Base-by-base conservation (phyloP, 768 basidiomycete species). In the Boletus rex-veris region DNA sequence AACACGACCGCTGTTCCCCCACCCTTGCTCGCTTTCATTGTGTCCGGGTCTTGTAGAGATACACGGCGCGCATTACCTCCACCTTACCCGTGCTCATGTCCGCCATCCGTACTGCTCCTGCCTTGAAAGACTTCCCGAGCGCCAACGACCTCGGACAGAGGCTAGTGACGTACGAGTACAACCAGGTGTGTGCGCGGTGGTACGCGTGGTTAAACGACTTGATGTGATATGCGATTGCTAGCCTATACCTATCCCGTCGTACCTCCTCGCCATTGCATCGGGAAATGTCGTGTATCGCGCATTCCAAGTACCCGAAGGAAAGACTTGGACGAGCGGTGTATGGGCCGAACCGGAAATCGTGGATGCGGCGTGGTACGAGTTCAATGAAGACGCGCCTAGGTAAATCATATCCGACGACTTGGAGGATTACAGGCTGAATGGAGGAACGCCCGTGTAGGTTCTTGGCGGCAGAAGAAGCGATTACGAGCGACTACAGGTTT, bases 211-310 rank as follows among this genome's bases (percentile, higher is more conserved):
- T 16, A 9, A 10, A 14, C 7, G 37, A 38, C 14, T 16, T 16
- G 36, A 14, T 6, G 36, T 11, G 16, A 11, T 18, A 33, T 14
- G 5, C 5, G 36, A 24, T 4, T 24, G 5, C 30, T n/a, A 58
- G 90, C 86, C 88, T 6, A 78, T 92, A 12, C 82, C 88, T 7
- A 93, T 97, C 52, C 90, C 95, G 1, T 84, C 86, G 0, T 97
- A 98, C 68, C 75, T 98, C 28, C 80, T 97, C 54, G 95, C 95
- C 7, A 87, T 98, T 48, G 94, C 37, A 16, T 38, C 37, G 8
- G 37, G 37, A 8, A n/a, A 38, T 14, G 37, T 38, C 11, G 37
- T 38, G 7, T 38, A 38, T 38, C 14, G 77, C 2, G 61, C 81
- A 0, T 91, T 93, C 67, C 72, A 80, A 10, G 70, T 74, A 38